phyloP scores from a whole-genome alignment of 192 early-diverging fungal genomes.

The Backusella tuberculispora region DNA sequence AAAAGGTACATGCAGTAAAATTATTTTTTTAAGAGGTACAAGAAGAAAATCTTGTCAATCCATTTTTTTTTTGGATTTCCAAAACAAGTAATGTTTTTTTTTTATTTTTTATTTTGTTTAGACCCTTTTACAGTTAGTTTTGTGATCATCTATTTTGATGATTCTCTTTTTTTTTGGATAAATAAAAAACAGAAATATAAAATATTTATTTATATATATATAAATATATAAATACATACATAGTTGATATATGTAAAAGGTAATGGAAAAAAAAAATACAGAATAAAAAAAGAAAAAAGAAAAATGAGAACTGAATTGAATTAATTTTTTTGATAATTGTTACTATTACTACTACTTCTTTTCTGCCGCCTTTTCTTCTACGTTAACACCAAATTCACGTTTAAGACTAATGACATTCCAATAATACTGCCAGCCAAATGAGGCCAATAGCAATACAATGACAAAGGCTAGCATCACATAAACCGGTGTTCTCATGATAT shows the following conservation, averaged over 20 bases:
- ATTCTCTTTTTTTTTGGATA: background rate
- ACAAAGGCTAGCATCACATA: conserved; percentile 39
- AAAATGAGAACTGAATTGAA: background rate
- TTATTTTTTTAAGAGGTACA: background rate
- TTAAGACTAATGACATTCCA: conserved; percentile 40
- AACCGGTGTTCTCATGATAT: conserved; percentile 25
- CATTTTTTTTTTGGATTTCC: background rate
- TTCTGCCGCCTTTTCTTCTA: conserved; percentile 19
- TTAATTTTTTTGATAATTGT: background rate
- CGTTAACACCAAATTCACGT: conserved; percentile 37
- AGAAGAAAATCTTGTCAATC: background rate
- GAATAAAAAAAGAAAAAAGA: conserved; percentile 7
- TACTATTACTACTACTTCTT: background rate
- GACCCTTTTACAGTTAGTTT: background rate
- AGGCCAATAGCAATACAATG: conserved; percentile 20
- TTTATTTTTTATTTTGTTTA: background rate
- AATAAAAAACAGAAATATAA: background rate
- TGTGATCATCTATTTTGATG: background rate
- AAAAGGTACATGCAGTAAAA: too few relatives aligned
- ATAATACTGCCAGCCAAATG: conserved; percentile 42
- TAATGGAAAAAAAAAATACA: background rate
- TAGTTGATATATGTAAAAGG: background rate
- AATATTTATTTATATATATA: conserved; percentile 6
- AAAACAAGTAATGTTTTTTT: background rate
- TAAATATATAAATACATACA: background rate